These are phyloP conservation scores for Cicer cuneatum DNA, from an alignment of 306 rosid genomes.

Conservation along the genomic window DNA sequence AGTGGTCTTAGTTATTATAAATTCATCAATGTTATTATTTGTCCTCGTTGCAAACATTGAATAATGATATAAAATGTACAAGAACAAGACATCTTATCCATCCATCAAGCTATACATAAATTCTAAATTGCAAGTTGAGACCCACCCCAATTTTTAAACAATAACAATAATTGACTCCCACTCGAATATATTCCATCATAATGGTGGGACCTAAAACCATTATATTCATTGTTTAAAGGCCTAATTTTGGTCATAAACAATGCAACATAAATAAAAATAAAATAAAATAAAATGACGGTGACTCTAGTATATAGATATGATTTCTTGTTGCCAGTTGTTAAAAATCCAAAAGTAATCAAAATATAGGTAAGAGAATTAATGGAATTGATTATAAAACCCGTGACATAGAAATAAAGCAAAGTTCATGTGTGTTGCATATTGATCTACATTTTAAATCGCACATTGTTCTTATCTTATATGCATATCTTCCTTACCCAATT, in stretches of 20 bases:
- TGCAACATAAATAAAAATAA: conserved; percentile 5
- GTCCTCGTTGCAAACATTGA: conserved; percentile 36
- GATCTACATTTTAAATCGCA: conserved; percentile 34
- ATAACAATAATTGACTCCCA: conserved; percentile 44
- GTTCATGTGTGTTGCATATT: conserved; percentile 30
- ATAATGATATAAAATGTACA: conserved; percentile 23
- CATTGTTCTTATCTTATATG: conserved; percentile 9
- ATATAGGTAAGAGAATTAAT: conserved; percentile 53
- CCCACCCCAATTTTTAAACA: conserved; percentile 41
- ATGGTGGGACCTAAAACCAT: conserved; percentile 41
- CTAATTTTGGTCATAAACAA: conserved; percentile 44
- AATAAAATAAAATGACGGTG: background rate
- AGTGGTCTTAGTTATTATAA: background rate
- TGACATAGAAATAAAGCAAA: conserved; percentile 44
- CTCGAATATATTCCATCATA: conserved; percentile 43
- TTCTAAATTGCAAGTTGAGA: conserved; percentile 37
- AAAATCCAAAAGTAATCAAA: conserved; percentile 51
- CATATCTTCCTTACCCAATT: background rate
- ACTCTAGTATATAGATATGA: conserved; percentile 9
- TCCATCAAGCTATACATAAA: conserved; percentile 17
- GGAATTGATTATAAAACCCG: conserved; percentile 55
- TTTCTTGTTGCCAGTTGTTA: conserved; percentile 43
- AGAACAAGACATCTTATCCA: conserved; percentile 36
- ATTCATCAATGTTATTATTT: conserved; percentile 4
- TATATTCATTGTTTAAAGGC: conserved; percentile 3